These are phyloP conservation scores for Vitis hybrid DNA, from an alignment of 177 flowering plant genomes.

Conservation along the genomic window DNA sequence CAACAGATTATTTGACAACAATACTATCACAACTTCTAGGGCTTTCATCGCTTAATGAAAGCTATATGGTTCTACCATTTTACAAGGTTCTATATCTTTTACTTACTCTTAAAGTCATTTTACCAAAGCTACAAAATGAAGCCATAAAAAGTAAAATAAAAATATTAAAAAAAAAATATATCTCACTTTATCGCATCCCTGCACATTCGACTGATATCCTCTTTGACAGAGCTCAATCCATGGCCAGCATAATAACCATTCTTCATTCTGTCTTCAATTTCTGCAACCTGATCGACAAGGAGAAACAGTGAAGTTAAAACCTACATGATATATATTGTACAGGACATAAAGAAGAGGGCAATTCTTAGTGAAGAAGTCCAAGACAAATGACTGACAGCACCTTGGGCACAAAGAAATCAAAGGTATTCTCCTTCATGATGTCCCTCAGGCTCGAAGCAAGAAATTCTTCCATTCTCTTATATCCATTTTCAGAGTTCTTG, in stretches of 20 bases:
- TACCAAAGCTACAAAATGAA: background rate
- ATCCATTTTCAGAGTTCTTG: conserved; percentile 72
- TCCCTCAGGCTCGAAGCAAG: conserved; percentile 64
- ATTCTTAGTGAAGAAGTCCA: background rate
- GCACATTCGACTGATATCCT: conserved; percentile 89
- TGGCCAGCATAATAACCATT: conserved; percentile 80
- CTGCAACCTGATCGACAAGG: conserved; percentile 62
- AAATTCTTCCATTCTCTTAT: conserved; percentile 75
- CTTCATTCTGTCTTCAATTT: conserved; percentile 79
- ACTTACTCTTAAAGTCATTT: background rate
- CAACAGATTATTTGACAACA: background rate
- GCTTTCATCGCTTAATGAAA: background rate
- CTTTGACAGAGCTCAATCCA: conserved; percentile 80
- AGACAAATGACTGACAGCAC: conserved; percentile 28
- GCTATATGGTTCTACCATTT: background rate
- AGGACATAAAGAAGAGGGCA: background rate
- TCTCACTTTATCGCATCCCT: conserved; percentile 88
- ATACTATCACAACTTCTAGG: background rate
- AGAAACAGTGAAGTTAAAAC: conserved; percentile 1
- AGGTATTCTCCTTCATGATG: conserved; percentile 85
- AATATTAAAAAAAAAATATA: background rate
- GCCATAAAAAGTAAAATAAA: background rate
- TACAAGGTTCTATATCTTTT: background rate
- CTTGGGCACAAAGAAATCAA: conserved; percentile 89
- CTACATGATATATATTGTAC: background rate